Percentiles rank a stretch among this genome's conserved stretches.
Evolutionary conservation across 352 stramenopile species (phyloP).

Genomic region (Phytopythium cucurbitacearum): DNA sequence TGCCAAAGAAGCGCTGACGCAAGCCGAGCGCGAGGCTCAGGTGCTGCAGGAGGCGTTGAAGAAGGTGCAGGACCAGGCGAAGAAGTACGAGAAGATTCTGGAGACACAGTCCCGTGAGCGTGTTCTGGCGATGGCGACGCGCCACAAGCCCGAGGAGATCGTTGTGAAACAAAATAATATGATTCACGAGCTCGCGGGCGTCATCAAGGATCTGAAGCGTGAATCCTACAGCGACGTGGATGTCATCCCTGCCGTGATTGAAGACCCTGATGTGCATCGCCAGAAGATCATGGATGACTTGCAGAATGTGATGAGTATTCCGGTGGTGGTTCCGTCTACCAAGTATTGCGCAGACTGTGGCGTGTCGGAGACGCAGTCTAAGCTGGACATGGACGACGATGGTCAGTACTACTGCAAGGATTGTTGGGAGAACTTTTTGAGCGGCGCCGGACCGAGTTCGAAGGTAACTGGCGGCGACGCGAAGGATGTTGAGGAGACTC

Average conservation of each 20-base stretch:
- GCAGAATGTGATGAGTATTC: slow-evolving; percentile 77
- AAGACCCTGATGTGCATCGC: slow-evolving; percentile 57
- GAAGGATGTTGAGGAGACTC: slow-evolving; percentile 4
- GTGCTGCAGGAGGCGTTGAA: slow-evolving; percentile 79
- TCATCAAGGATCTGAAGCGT: slow-evolving; percentile 72
- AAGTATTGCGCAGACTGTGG: slow-evolving; percentile 84
- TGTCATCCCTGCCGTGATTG: slow-evolving; percentile 49
- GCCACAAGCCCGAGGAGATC: slow-evolving; percentile 70
- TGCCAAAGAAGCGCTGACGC: slow-evolving; percentile 63
- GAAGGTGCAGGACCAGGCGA: slow-evolving; percentile 79
- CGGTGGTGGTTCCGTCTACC: slow-evolving; percentile 61
- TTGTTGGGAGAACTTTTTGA: slow-evolving; percentile 85
- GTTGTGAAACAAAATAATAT: slow-evolving; percentile 80
- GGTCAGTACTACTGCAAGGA: slow-evolving; percentile 86
- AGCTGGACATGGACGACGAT: slow-evolving; percentile 78
- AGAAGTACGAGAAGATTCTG: slow-evolving; percentile 83
- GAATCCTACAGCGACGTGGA: slow-evolving; percentile 74
- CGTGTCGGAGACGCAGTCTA: slow-evolving; percentile 67
- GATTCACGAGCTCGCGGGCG: slow-evolving; percentile 65
- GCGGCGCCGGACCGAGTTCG: slow-evolving; percentile 17
- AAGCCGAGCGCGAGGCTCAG: slow-evolving; percentile 64
- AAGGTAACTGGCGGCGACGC: not conserved
- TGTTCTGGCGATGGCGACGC: slow-evolving; percentile 63
- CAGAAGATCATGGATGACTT: slow-evolving; percentile 73
- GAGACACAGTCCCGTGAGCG: slow-evolving; percentile 65